A percentile compares a stretch with the other conserved stretches of the same genome.
Evolutionary conservation across 305 asterid species (phyloP).

Genomic region (Fraxinus sp.): DNA sequence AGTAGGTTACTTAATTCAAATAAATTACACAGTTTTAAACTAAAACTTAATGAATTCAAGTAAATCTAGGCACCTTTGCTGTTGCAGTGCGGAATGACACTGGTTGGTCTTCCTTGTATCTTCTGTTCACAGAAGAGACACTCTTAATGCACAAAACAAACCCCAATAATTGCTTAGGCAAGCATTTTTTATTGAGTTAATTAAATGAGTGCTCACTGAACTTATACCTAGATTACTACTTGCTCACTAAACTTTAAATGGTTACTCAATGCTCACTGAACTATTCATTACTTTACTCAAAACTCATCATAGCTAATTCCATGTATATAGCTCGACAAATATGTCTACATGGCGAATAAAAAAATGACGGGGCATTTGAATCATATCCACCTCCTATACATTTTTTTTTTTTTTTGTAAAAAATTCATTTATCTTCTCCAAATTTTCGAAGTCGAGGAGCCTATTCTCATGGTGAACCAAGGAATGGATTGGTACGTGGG

Average conservation of each 20-base stretch:
- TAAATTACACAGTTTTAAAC: constrained; percentile 12
- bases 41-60: neutral
- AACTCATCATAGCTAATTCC: no score
- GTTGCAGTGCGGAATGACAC: constrained; percentile 80
- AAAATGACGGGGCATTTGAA: no score
- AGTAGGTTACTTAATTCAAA: constrained; percentile 15
- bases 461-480: constrained; percentile 46
- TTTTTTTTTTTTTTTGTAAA: no score
- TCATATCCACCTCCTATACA: no score
- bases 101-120: constrained; percentile 70
- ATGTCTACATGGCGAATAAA: constrained; percentile 8
- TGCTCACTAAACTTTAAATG: no score
- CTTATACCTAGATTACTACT: no score
- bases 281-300: no score
- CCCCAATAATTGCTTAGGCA: constrained; percentile 5
- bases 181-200: neutral
- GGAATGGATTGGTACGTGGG: constrained; percentile 61
- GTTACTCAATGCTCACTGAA: no score
- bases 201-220: no score
- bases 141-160: constrained; percentile 25
- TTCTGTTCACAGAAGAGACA: constrained; percentile 47
- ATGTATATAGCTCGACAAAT: no score
- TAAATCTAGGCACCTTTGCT: constrained; percentile 58
- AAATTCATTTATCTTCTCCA: no score
- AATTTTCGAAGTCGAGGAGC: constrained; percentile 63